Evolutionary conservation across 2,329 filamentous ascomycete species (phyloP), one percentile per base, ranked within the genome.

Genomic region (Arthroderma uncinatum): DNA sequence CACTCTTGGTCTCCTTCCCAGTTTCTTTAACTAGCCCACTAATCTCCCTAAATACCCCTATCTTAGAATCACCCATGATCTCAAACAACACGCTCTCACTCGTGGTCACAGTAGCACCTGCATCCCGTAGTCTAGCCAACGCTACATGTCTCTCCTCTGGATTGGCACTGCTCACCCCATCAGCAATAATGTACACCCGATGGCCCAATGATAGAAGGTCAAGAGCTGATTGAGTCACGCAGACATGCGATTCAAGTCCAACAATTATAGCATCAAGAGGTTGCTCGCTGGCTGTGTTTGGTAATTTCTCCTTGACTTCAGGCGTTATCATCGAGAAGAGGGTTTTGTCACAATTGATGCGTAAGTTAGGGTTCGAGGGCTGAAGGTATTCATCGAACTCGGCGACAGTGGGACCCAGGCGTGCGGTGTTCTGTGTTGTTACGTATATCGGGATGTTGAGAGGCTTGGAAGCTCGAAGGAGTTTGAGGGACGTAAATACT

Each of bases 191-290:
- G 70, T 94, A 95, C 5, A 96, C 92, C 55, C 78, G 77, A 71
- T 95, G 88, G 0, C 90, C 90, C 1, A 79, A 78, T 21, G 77
- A 76, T 44, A 93, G 75, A 53, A 95, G 75, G 74, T 96, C 92
- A 42, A 96, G 78, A 14, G 88, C 83, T 42, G 92, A 96, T 78
- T 97, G 92, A 60, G 89, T 91, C 30, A 97, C 84, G 76, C 92
- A 97, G 69, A 97, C 93, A 73, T 97, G 92, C 40, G 83, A 82
- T 74, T 97, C 92, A 68, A 97, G 95, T 37, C 92, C 92, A 14
- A 95, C 85, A 61, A 97, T 82, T 57, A 88, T 85, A 55, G 89
- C 80, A 64, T 85, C 80, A 21, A 81, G 74, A 0, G 67, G 68
- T 0, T 71, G 65, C 25, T 33, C 47, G n/a, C 62, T 56, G 4